Evolutionary conservation across 768 basidiomycete genomes (phyloP).

Genomic region (Punctularia strigosozonata): DNA sequence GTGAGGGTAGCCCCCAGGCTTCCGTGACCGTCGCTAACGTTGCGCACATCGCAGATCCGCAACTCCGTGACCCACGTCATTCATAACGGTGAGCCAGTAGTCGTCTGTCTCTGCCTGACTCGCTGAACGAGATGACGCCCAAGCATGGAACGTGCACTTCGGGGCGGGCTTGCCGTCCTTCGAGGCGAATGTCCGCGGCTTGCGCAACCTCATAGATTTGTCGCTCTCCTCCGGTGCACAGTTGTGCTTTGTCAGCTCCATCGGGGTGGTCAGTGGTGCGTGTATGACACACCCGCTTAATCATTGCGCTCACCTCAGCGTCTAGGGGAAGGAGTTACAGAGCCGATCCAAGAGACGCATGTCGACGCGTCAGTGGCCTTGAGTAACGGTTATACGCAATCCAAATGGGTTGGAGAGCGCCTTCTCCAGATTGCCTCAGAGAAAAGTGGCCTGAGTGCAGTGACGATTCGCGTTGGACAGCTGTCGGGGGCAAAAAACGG

Average conservation of each 20-base stretch:
- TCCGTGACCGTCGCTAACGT: no score
- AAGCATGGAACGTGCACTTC: conserved; percentile 12
- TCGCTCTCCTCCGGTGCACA: conserved; percentile 7
- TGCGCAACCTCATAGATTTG: conserved; percentile 11
- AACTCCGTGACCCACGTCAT: conserved; percentile 13
- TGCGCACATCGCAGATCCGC: no score
- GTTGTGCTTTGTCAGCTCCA: conserved; percentile 11
- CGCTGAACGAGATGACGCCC: no score
- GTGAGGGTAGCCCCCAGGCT: no score
- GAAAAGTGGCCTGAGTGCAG: conserved; percentile 15
- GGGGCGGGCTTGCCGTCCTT: conserved; percentile 8
- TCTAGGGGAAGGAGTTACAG: no score
- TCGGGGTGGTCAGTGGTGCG: conserved; percentile 8
- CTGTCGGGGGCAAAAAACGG: conserved; percentile 27
- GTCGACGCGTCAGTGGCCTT: conserved; percentile 13
- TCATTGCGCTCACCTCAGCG: no score
- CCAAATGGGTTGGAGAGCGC: conserved; percentile 26
- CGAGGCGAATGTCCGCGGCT: conserved; percentile 6
- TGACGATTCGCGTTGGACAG: conserved; percentile 32
- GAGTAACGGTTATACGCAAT: conserved; percentile 26
- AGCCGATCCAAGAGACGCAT: neutral
- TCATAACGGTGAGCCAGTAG: conserved; percentile 14
- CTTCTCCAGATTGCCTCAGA: conserved; percentile 20
- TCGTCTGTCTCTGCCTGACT: no score
- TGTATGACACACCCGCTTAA: no score